Conservation (phyloP, 352 stramenopile genomes). For the Globisporangium takayamanum region DNA sequence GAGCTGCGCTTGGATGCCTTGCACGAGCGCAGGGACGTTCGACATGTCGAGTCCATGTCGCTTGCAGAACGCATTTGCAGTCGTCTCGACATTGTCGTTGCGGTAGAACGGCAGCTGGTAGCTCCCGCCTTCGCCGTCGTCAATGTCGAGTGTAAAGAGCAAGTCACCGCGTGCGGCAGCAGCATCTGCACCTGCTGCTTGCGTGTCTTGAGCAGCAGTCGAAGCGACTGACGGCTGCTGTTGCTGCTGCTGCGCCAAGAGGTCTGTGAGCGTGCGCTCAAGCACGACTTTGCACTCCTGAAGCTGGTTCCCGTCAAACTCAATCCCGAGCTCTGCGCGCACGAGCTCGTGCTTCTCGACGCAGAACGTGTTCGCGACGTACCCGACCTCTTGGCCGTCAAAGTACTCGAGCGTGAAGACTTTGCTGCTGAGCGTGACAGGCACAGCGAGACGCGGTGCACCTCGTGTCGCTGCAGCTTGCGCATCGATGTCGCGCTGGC, state of each 20-base stretch:
- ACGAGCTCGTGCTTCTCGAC: constrained; percentile 62
- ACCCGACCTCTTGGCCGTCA: constrained; percentile 43
- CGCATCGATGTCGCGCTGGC: neutral
- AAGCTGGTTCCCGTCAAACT: constrained; percentile 56
- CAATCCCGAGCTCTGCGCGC: constrained; percentile 34
- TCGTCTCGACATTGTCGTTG: constrained; percentile 39
- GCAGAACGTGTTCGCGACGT: constrained; percentile 63
- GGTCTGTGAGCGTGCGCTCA: constrained; percentile 15
- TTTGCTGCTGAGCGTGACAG: constrained; percentile 46
- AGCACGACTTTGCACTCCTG: constrained; percentile 56
- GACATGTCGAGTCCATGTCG: constrained; percentile 40
- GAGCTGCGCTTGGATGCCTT: constrained; percentile 49
- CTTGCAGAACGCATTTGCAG: constrained; percentile 53
- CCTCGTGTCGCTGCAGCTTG: constrained; percentile 1
- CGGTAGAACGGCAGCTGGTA: constrained; percentile 39
- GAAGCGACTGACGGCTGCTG: constrained; percentile 1
- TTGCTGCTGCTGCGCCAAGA: constrained; percentile 10
- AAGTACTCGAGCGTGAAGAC: constrained; percentile 67
- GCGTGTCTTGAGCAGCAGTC: neutral
- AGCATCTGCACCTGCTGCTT: constrained; percentile 6
- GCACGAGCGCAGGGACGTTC: constrained; percentile 52
- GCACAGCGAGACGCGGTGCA: constrained; percentile 42
- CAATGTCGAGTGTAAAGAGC: constrained; percentile 70
- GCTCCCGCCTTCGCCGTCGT: constrained; percentile 41
- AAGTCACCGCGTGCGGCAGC: constrained; percentile 21